A percentile compares a stretch with the other conserved stretches of the same genome.
Evolutionary conservation across 805 yeast genomes (phyloP).

Genomic region (Barnettozyma sp.): DNA sequence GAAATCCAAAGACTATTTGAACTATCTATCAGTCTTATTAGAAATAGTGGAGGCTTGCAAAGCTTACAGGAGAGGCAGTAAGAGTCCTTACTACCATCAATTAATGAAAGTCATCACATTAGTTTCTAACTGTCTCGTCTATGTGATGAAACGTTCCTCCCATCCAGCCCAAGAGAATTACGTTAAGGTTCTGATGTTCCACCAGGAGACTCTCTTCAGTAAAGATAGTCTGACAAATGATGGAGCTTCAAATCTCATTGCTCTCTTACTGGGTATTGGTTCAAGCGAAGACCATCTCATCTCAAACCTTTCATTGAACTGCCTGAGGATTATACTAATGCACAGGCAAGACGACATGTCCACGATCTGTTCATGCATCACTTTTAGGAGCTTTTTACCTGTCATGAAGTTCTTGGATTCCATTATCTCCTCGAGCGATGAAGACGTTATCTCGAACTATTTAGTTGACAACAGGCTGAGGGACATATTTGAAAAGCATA

Average conservation of each 20-base stretch:
- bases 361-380: constrained; percentile 24
- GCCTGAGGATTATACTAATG: constrained; percentile 29
- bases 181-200: constrained; percentile 25
- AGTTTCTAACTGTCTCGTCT: constrained; percentile 15
- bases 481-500: constrained; percentile 16
- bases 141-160: constrained; percentile 16
- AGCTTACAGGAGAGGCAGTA: constrained; percentile 13
- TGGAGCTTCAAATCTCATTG: constrained; percentile 30
- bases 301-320: constrained; percentile 23
- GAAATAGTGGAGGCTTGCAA: constrained; percentile 20
- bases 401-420: constrained; percentile 22
- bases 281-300: constrained; percentile 11
- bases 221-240: constrained; percentile 29
- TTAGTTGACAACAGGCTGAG: constrained; percentile 14
- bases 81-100: constrained; percentile 15
- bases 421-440: constrained; percentile 24
- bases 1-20: constrained; percentile 24
- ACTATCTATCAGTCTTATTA: constrained; percentile 20
- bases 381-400: constrained; percentile 17
- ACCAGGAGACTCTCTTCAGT: constrained; percentile 26
- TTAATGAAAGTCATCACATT: constrained; percentile 14
- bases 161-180: constrained; percentile 25
- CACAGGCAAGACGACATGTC: constrained; percentile 26
- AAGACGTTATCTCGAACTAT: constrained; percentile 20
- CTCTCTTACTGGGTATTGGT: constrained; percentile 20